phyloP scores from a whole-genome alignment of 495 filamentous ascomycete genomes.

The Aspergillus saccharolyticus region DNA sequence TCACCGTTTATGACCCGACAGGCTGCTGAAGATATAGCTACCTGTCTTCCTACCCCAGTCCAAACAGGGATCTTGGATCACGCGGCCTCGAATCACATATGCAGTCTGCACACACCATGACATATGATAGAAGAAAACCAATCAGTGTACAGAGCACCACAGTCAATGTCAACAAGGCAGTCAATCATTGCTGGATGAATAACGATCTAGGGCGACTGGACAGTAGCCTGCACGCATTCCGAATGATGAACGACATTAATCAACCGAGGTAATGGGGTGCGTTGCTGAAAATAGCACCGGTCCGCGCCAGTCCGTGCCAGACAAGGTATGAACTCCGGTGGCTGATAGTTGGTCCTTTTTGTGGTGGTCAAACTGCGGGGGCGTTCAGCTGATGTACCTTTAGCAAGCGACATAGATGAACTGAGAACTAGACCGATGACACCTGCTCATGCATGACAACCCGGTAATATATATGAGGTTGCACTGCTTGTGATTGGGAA shows the following conservation, averaged over 20 bases:
- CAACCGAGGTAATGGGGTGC: not conserved
- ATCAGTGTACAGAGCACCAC: not conserved
- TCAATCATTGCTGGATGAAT: not conserved
- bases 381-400: not conserved
- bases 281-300: not conserved
- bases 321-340: not conserved
- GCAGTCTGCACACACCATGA: not conserved
- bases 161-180: not conserved
- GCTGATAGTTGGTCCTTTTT: not conserved
- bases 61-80: not conserved
- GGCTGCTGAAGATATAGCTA: not conserved
- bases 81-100: not conserved
- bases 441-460: not conserved
- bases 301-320: not conserved
- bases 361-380: not conserved
- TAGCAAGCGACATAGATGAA: not conserved
- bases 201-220: not conserved
- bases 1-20: not conserved
- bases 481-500: not conserved
- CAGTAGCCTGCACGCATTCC: not conserved
- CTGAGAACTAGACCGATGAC: not conserved
- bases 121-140: not conserved
- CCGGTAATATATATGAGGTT: not conserved
- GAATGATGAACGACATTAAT: not conserved
- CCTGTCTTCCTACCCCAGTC: not conserved